phyloP scores from a whole-genome alignment of 352 stramenopile genomes.

The Globisporangium lucens region DNA sequence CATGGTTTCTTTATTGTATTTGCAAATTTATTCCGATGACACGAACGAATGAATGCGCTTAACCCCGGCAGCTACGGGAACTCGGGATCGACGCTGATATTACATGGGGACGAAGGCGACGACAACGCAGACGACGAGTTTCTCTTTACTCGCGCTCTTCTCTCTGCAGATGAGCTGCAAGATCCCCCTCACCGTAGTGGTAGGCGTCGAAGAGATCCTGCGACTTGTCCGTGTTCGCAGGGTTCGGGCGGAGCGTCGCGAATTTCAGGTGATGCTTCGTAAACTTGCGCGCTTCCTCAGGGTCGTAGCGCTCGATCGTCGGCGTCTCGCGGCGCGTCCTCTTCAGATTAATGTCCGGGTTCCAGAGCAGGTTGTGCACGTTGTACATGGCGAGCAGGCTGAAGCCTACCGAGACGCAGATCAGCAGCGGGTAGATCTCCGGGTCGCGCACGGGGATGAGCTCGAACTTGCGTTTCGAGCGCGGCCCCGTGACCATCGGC shows the following conservation, averaged over 20 bases:
- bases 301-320: conserved; percentile 24
- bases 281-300: conserved; percentile 24
- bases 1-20: no score
- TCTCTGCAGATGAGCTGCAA: no score
- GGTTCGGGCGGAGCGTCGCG: conserved; percentile 15
- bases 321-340: conserved; percentile 34
- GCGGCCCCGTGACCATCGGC: conserved; percentile 26
- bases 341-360: conserved; percentile 30
- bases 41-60: no score
- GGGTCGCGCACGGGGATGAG: conserved; percentile 33
- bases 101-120: no score
- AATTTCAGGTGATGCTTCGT: conserved; percentile 23
- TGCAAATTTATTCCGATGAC: no score
- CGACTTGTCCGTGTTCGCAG: conserved; percentile 13
- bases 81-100: no score
- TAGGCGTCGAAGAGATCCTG: conserved; percentile 6
- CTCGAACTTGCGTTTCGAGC: conserved; percentile 22
- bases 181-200: conserved; percentile 3
- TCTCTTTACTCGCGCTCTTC: no score
- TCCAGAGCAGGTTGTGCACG: conserved; percentile 28
- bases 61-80: no score
- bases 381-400: conserved; percentile 27
- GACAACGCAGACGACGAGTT: no score
- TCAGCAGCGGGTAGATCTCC: conserved; percentile 36
- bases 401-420: conserved; percentile 25